Evolutionary conservation across 345 rosid species (phyloP).

Genomic region (Toxicodendron radicans): DNA sequence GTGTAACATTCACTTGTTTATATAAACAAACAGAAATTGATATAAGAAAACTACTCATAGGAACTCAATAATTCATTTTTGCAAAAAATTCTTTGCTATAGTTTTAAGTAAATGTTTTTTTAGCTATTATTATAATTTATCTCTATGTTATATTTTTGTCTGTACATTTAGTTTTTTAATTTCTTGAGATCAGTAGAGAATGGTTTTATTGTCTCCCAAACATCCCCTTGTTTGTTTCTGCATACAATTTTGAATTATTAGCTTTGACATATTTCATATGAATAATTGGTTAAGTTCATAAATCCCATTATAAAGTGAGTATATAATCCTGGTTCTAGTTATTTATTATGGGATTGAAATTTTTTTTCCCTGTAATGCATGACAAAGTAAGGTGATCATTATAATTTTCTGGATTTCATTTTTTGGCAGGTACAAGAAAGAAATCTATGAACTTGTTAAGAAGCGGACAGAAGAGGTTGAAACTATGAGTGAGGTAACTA

Average conservation of each 20-base stretch:
- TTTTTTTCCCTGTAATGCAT: background rate
- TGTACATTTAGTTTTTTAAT: background rate
- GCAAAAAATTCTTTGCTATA: background rate
- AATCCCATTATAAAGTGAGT: background rate
- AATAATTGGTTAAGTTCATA: background rate
- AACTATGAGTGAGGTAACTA: conserved; percentile 59
- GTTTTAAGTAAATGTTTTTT: background rate
- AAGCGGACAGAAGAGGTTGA: conserved; percentile 75
- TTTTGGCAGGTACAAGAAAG: conserved; percentile 68
- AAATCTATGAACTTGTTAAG: conserved; percentile 82
- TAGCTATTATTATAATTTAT: background rate
- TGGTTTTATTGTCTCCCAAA: background rate
- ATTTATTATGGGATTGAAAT: background rate
- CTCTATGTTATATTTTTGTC: background rate
- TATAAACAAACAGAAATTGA: background rate
- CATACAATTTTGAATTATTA: background rate
- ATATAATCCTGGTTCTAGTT: background rate
- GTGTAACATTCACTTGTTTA: background rate
- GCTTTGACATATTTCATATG: conserved; percentile 9
- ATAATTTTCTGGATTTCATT: conserved; percentile 9
- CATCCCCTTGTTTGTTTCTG: background rate
- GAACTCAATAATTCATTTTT: background rate
- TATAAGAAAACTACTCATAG: background rate
- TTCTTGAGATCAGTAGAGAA: background rate
- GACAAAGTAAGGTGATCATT: background rate